Conservation (phyloP, 306 rosid genomes). For the Quercus robur region DNA sequence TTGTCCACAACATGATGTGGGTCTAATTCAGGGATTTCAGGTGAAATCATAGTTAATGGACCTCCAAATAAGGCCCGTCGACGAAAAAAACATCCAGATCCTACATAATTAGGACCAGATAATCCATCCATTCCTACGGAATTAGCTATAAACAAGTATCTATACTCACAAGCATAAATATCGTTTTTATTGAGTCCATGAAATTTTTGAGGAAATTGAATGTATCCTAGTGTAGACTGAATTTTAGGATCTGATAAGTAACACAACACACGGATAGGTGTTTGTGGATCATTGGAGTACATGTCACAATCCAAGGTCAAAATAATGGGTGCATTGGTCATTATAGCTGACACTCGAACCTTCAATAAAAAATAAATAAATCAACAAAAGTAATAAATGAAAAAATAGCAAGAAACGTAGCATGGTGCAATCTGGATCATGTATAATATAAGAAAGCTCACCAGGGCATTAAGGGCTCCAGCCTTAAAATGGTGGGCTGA, state of each 20-base stretch:
- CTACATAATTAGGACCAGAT: constrained; percentile 26
- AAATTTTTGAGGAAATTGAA: constrained; percentile 45
- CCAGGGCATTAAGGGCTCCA: constrained; percentile 48
- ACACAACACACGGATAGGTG: constrained; percentile 30
- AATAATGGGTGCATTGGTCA: constrained; percentile 47
- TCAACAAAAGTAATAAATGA: constrained; percentile 5
- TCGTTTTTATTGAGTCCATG: constrained; percentile 28
- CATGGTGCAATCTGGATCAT: no score
- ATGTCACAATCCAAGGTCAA: constrained; percentile 42
- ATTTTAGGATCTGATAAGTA: constrained; percentile 27
- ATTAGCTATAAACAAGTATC: background rate
- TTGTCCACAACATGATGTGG: constrained; percentile 21
- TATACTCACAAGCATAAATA: constrained; percentile 24
- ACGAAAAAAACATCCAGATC: constrained; percentile 38
- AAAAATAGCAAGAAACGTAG: no score
- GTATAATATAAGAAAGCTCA: background rate
- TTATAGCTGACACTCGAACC: constrained; percentile 50
- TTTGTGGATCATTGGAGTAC: constrained; percentile 43
- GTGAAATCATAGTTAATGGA: constrained; percentile 16
- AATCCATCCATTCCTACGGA: constrained; percentile 31
- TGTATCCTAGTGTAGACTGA: background rate
- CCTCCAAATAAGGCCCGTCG: constrained; percentile 39
- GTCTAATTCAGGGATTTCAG: constrained; percentile 12
- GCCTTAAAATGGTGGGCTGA: constrained; percentile 44
- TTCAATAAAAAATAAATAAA: background rate